phyloP scores from a whole-genome alignment of 2,329 filamentous ascomycete genomes.

The Scedosporium dehoogii region DNA sequence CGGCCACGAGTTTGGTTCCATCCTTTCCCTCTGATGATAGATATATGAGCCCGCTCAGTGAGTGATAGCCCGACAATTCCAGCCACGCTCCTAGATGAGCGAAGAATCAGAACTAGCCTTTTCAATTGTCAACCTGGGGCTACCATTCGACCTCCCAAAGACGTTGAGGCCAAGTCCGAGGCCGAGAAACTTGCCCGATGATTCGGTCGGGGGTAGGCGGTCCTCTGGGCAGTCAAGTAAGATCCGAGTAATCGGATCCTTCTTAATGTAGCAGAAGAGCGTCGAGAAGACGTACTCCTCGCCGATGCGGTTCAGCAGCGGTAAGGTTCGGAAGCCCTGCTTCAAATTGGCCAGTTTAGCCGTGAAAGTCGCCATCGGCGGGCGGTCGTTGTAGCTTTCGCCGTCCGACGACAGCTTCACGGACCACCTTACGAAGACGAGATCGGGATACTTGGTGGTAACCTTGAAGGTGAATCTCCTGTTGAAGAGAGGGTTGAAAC shows the following conservation, averaged over 20 bases:
- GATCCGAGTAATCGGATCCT: constrained; percentile 45
- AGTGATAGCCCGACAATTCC: constrained; percentile 9
- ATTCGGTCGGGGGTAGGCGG: constrained; percentile 15
- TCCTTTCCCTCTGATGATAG: not conserved
- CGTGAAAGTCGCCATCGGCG: constrained; percentile 76
- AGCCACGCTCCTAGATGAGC: constrained; percentile 13
- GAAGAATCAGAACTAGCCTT: constrained; percentile 39
- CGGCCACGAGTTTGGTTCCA: not conserved
- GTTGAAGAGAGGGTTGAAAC: constrained; percentile 85
- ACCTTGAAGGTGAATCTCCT: constrained; percentile 70
- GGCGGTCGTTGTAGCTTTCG: constrained; percentile 53
- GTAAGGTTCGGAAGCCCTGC: constrained; percentile 86
- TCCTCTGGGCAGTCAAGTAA: constrained; percentile 40
- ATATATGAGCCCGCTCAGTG: not conserved
- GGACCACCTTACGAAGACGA: constrained; percentile 89
- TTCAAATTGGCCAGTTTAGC: constrained; percentile 85
- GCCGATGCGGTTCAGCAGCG: constrained; percentile 77
- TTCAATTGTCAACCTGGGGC: constrained; percentile 42
- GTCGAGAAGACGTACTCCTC: constrained; percentile 94
- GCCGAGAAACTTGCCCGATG: constrained; percentile 40
- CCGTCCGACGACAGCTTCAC: constrained; percentile 81
- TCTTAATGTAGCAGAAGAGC: constrained; percentile 80
- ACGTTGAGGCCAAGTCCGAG: constrained; percentile 46
- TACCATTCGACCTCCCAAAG: constrained; percentile 43
- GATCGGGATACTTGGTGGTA: constrained; percentile 86